Conservation (phyloP, 1,139 yeast genomes). For the Kodamaea alishanica region DNA sequence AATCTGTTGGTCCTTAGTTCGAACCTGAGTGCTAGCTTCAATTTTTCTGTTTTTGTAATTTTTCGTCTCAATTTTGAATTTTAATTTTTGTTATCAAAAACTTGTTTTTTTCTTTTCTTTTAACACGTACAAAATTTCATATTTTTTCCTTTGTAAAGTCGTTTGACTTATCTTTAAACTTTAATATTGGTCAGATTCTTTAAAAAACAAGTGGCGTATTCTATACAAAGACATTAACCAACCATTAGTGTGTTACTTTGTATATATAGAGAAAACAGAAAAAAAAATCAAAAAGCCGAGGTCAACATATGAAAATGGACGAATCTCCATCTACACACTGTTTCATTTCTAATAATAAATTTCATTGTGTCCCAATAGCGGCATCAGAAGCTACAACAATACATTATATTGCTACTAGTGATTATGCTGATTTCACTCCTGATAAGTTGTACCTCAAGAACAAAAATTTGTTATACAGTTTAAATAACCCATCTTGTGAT, state of each 20-base stretch:
- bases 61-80: neutral
- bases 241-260: no score
- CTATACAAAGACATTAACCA: no score
- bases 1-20: slow-evolving; percentile 89
- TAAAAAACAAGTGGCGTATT: no score
- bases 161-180: no score
- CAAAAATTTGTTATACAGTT: slow-evolving; percentile 37
- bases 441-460: slow-evolving; percentile 31
- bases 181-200: no score
- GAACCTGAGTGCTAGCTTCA: slow-evolving; percentile 74
- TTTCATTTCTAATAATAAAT: slow-evolving; percentile 35
- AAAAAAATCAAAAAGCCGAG: no score
- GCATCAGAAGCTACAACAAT: slow-evolving; percentile 8
- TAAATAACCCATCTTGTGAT: slow-evolving; percentile 38
- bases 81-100: neutral
- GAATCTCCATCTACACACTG: slow-evolving; percentile 34
- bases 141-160: no score
- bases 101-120: slow-evolving; percentile 1
- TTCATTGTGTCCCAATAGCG: slow-evolving; percentile 37
- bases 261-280: no score
- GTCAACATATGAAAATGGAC: neutral
- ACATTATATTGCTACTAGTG: slow-evolving; percentile 18
- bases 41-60: slow-evolving; percentile 15
- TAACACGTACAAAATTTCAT: slow-evolving; percentile 2
- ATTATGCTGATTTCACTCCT: slow-evolving; percentile 19